phyloP scores from a whole-genome alignment of 2,329 filamentous ascomycete genomes.

The Sarocladium brachiariae region DNA sequence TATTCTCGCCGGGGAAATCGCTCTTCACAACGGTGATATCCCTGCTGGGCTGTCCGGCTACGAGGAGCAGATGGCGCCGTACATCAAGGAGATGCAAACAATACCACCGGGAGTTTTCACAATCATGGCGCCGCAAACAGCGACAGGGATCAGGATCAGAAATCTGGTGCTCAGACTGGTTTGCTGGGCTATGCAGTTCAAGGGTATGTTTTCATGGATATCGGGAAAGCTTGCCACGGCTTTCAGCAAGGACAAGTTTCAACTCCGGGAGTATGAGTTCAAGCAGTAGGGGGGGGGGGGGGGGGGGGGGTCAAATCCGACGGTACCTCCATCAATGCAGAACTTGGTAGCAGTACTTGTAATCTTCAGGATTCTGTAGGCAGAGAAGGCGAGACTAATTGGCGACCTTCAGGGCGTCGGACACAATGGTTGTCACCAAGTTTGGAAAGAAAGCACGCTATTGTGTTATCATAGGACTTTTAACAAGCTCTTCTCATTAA shows the following conservation, averaged over 20 bases:
- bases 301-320: no score
- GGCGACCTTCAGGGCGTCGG: no score
- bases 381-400: no score
- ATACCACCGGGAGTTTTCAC: slow-evolving; percentile 22
- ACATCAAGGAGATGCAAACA: slow-evolving; percentile 27
- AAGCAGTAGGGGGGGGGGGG: no score
- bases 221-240: not conserved
- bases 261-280: no score
- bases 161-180: slow-evolving; percentile 34
- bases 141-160: slow-evolving; percentile 33
- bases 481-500: no score
- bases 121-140: slow-evolving; percentile 34
- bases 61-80: slow-evolving; percentile 32
- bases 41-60: slow-evolving; percentile 29
- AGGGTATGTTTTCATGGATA: not conserved
- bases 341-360: no score
- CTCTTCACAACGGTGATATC: slow-evolving; percentile 19
- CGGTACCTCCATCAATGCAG: no score
- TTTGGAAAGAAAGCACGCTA: no score
- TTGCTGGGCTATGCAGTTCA: slow-evolving; percentile 20
- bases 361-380: no score
- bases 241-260: slow-evolving; percentile 3
- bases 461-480: no score
- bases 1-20: slow-evolving; percentile 41
- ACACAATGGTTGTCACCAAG: no score